These are phyloP conservation scores for Abelmoschus esculentus DNA, from an alignment of 345 rosid species.

Conservation along the genomic window DNA sequence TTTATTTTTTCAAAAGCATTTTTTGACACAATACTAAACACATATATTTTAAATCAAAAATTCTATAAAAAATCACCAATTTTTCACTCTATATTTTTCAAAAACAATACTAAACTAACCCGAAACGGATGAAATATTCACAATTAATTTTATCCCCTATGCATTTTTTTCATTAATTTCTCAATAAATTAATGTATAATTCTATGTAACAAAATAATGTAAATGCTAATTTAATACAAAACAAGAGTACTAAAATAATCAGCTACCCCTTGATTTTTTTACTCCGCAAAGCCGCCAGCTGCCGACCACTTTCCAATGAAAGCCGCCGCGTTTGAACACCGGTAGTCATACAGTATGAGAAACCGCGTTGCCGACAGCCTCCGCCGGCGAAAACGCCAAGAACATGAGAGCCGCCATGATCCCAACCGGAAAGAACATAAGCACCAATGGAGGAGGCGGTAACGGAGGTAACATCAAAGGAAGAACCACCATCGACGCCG, in stretches of 20 bases:
- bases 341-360: background rate
- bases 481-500: constrained; percentile 43
- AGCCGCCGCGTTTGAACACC: background rate
- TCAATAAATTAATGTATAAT: background rate
- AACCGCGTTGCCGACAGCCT: constrained; percentile 12
- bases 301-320: background rate
- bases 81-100: no score
- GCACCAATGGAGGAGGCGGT: constrained; percentile 57
- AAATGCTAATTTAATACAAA: background rate
- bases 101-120: no score
- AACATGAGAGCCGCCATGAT: constrained; percentile 60
- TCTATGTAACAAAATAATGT: background rate
- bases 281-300: constrained; percentile 1
- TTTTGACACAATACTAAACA: no score
- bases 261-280: background rate
- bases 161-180: background rate
- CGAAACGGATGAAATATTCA: background rate
- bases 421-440: constrained; percentile 54
- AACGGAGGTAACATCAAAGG: constrained; percentile 62
- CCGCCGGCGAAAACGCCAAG: constrained; percentile 49
- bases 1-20: no score
- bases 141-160: background rate
- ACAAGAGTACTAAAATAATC: background rate
- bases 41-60: no score
- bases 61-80: no score